These are phyloP conservation scores for Phytopythium ostracodes DNA, from an alignment of 352 stramenopile species.

Conservation along the genomic window DNA sequence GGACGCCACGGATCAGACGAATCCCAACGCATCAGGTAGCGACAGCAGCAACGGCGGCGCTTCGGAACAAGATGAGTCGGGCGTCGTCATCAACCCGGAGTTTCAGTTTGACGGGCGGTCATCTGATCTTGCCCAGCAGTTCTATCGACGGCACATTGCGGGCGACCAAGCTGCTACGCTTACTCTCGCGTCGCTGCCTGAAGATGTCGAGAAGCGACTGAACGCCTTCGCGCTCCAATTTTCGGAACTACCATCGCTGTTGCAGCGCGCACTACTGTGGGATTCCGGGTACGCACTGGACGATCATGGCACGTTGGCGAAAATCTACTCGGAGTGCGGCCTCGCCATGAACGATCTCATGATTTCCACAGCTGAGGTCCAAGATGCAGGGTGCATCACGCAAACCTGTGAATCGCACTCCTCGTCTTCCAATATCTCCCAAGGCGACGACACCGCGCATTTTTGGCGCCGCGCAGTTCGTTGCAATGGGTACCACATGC, in stretches of 20 bases:
- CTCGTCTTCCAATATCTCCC: neutral
- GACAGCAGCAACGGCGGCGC: conserved; percentile 1
- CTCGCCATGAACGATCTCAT: conserved; percentile 34
- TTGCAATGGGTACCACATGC: neutral
- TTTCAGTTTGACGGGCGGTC: conserved; percentile 26
- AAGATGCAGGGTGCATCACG: conserved; percentile 15
- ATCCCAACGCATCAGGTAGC: neutral
- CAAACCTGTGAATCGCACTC: neutral
- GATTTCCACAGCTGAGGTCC: conserved; percentile 11
- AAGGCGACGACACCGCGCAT: neutral
- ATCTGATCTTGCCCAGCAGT: conserved; percentile 32
- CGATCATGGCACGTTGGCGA: conserved; percentile 9
- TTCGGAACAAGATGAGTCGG: conserved; percentile 12
- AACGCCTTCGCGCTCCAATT: conserved; percentile 13
- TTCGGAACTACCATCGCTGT: conserved; percentile 16
- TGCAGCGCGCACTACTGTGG: conserved; percentile 33
- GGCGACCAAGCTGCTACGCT: conserved; percentile 7
- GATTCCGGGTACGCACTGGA: conserved; percentile 25
- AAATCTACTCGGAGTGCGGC: conserved; percentile 24
- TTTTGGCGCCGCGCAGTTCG: conserved; percentile 2
- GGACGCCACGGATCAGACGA: neutral
- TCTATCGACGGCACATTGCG: conserved; percentile 18
- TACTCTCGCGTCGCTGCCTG: conserved; percentile 9
- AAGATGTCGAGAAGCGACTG: conserved; percentile 18
- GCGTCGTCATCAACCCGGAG: conserved; percentile 7